Evolutionary conservation across 176 grass and related monocot genomes (phyloP).

Genomic region (Triticum aestivum): DNA sequence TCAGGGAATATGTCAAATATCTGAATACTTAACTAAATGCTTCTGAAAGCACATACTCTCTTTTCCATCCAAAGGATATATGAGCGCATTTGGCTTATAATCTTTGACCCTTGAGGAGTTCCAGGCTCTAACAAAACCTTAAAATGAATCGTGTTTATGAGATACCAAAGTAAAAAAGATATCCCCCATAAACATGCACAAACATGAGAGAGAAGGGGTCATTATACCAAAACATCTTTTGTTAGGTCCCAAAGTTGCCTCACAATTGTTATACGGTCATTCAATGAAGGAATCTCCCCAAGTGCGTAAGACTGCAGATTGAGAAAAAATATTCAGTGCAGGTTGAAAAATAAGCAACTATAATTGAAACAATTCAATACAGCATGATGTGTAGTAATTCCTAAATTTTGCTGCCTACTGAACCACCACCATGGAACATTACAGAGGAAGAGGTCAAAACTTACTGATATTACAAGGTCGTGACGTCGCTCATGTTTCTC

Average conservation of each 20-base stretch:
- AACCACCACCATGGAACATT: conserved; percentile 1
- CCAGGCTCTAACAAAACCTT: conserved; percentile 98
- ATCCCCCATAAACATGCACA: background rate
- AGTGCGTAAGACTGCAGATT: conserved; percentile 84
- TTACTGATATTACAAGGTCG: conserved; percentile 92
- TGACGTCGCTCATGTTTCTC: conserved; percentile 76
- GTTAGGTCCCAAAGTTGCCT: conserved; percentile 98
- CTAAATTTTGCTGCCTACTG: background rate
- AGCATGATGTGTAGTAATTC: conserved; percentile 21
- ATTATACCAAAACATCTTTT: conserved; percentile 85
- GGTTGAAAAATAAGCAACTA: conserved; percentile 8
- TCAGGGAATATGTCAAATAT: conserved; percentile 8
- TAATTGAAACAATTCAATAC: background rate
- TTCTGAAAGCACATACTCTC: conserved; percentile 52
- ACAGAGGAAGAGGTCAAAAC: conserved; percentile 31
- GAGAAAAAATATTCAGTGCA: conserved; percentile 21
- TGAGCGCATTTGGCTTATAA: conserved; percentile 93
- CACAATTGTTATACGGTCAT: conserved; percentile 81
- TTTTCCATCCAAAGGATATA: conserved; percentile 99
- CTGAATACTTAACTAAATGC: conserved; percentile 1
- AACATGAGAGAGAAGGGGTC: background rate
- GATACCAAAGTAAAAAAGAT: conserved; percentile 3
- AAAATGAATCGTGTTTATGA: conserved; percentile 31
- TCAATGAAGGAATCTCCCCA: conserved; percentile 94
- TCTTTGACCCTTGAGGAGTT: conserved; percentile 97